These are phyloP conservation scores for Collybiopsis luxurians DNA, from an alignment of 768 basidiomycete genomes.

Conservation along the genomic window DNA sequence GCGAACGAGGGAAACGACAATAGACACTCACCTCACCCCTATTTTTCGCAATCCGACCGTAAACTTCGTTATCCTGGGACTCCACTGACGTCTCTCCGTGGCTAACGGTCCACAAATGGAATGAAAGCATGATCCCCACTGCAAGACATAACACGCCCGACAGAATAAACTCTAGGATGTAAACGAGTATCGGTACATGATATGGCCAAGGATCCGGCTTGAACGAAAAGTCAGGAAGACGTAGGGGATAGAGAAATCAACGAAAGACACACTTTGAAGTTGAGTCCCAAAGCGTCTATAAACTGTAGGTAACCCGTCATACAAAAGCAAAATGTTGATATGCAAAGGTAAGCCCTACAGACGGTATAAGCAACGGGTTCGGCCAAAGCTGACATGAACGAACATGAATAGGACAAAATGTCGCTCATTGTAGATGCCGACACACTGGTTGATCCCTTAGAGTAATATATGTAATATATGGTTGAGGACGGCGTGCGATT, in stretches of 20 bases:
- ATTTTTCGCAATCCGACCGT: conserved; percentile 62
- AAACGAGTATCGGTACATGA: conserved; percentile 63
- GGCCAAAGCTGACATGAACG: conserved; percentile 22
- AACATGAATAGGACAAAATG: conserved; percentile 96
- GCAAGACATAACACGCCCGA: conserved; percentile 72
- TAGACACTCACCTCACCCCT: conserved; percentile 61
- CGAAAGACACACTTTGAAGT: conserved; percentile 34
- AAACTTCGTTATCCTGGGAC: conserved; percentile 80
- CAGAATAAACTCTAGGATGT: conserved; percentile 76
- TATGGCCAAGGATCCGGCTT: conserved; percentile 50
- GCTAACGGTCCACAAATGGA: conserved; percentile 70
- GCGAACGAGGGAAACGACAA: not conserved
- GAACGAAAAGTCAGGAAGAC: not conserved
- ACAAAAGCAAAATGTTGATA: conserved; percentile 62
- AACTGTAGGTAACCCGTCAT: conserved; percentile 62
- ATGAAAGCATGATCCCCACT: conserved; percentile 67
- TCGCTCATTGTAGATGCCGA: conserved; percentile 92
- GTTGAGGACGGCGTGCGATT: too few species aligned
- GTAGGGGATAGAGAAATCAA: not conserved
- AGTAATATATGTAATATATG: too few species aligned
- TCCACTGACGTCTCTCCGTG: conserved; percentile 89
- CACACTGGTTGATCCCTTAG: conserved; percentile 95
- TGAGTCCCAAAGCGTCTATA: conserved; percentile 56
- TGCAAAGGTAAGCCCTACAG: conserved; percentile 73
- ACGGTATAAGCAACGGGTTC: not conserved